Percentiles rank a stretch among this genome's conserved stretches.
These are phyloP conservation scores for Trichoderma koningii DNA, from an alignment of 2,329 filamentous ascomycete genomes.

Conservation along the genomic window DNA sequence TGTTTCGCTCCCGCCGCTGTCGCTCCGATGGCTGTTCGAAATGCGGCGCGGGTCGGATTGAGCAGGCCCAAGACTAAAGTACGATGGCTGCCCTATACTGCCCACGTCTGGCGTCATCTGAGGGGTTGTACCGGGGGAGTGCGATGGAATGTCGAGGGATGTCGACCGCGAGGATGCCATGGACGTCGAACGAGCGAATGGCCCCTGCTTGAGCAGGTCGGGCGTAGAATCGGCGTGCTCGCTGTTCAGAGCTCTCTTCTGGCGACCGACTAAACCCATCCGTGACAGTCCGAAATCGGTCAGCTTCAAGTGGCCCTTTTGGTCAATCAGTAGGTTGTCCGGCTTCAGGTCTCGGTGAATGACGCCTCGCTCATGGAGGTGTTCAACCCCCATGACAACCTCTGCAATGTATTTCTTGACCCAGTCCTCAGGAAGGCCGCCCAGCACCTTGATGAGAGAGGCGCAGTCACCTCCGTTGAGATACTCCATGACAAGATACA, in stretches of 20 bases:
- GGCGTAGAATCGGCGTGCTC: slow-evolving; percentile 79
- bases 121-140: slow-evolving; percentile 83
- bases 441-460: slow-evolving; percentile 90
- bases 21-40: slow-evolving; percentile 78
- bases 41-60: slow-evolving; percentile 65
- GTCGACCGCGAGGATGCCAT: slow-evolving; percentile 88
- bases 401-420: slow-evolving; percentile 96
- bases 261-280: slow-evolving; percentile 94
- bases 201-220: slow-evolving; percentile 88
- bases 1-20: slow-evolving; percentile 87
- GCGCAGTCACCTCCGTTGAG: slow-evolving; percentile 97
- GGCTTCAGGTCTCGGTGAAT: slow-evolving; percentile 97
- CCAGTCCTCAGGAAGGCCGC: slow-evolving; percentile 94
- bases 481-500: slow-evolving; percentile 99
- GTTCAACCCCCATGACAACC: slow-evolving; percentile 94
- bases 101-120: slow-evolving; percentile 75
- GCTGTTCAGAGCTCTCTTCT: slow-evolving; percentile 86
- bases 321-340: slow-evolving; percentile 95
- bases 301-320: slow-evolving; percentile 92
- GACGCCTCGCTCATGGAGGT: slow-evolving; percentile 90
- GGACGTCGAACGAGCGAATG: slow-evolving; percentile 83
- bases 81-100: slow-evolving; percentile 78
- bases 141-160: slow-evolving; percentile 81
- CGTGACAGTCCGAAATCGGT: slow-evolving; percentile 97
- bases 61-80: slow-evolving; percentile 73